Percentiles rank a stretch among this genome's conserved stretches.
Evolutionary conservation across 345 rosid species (phyloP).

Genomic region (Moricandia moricandioides): DNA sequence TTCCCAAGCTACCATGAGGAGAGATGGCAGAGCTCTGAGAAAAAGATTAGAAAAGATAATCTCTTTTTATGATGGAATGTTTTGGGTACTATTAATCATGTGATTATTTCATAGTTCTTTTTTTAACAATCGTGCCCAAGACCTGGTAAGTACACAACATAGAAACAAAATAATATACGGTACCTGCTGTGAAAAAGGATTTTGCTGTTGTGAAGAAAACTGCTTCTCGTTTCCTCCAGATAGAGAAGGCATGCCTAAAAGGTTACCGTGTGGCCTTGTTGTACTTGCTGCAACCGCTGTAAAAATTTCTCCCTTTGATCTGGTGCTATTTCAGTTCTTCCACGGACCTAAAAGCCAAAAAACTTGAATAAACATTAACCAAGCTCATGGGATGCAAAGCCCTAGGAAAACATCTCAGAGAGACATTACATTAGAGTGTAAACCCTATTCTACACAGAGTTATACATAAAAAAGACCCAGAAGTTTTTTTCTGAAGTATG

Average conservation of each 20-base stretch:
- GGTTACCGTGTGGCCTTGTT: slow-evolving; percentile 66
- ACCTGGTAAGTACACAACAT: slow-evolving; percentile 23
- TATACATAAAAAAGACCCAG: slow-evolving; percentile 1
- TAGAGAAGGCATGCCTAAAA: slow-evolving; percentile 65
- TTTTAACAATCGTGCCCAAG: background rate
- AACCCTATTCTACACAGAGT: background rate
- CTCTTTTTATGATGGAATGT: slow-evolving; percentile 12
- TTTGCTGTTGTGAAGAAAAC: slow-evolving; percentile 82
- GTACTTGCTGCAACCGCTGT: slow-evolving; percentile 84
- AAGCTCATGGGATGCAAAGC: background rate
- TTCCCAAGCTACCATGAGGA: slow-evolving; percentile 66
- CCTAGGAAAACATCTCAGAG: background rate
- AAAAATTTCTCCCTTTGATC: slow-evolving; percentile 85
- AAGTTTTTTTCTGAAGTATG: slow-evolving; percentile 1
- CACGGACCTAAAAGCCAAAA: slow-evolving; percentile 59
- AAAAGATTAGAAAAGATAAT: slow-evolving; percentile 43
- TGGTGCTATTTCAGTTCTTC: slow-evolving; percentile 86
- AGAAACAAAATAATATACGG: background rate
- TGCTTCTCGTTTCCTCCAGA: slow-evolving; percentile 82
- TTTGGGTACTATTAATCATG: background rate
- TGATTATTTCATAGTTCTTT: background rate
- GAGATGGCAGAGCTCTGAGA: slow-evolving; percentile 68
- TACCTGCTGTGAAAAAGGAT: slow-evolving; percentile 81
- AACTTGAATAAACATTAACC: background rate
- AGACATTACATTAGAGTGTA: slow-evolving; percentile 1